Percentiles rank a stretch among this genome's conserved stretches.
These are phyloP conservation scores for Fusarium sp. DNA, from an alignment of 2,329 filamentous ascomycete genomes.

Conservation along the genomic window DNA sequence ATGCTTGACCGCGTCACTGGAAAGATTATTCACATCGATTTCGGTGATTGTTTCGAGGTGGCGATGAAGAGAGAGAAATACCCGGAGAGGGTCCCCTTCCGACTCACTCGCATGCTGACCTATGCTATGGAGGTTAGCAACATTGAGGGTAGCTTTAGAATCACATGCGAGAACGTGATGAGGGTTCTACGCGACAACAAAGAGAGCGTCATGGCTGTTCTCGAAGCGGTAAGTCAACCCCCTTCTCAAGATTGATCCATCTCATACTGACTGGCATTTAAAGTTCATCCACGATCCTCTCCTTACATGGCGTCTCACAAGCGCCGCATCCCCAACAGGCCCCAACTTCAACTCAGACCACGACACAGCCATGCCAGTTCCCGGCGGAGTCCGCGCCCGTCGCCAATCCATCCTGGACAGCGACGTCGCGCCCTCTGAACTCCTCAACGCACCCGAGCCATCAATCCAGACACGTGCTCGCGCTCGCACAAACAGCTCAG, in stretches of 20 bases:
- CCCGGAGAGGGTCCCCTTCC: constrained; percentile 96
- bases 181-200: constrained; percentile 95
- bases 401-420: constrained; percentile 76
- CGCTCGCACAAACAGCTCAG: constrained; percentile 69
- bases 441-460: constrained; percentile 61
- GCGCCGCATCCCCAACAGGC: constrained; percentile 69
- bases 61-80: constrained; percentile 99
- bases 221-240: constrained; percentile 85
- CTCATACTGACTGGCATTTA: not conserved
- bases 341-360: constrained; percentile 74
- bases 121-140: constrained; percentile 99
- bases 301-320: constrained; percentile 91
- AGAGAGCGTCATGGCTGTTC: constrained; percentile 96
- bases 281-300: constrained; percentile 99
- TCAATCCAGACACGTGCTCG: constrained; percentile 61
- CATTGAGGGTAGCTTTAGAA: constrained; percentile 97
- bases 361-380: constrained; percentile 62
- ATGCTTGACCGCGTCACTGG: constrained; percentile 97
- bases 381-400: constrained; percentile 63
- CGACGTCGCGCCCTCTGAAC: constrained; percentile 67
- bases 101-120: constrained; percentile 97
- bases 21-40: constrained; percentile 98
- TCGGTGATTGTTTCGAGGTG: constrained; percentile 99
- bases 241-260: not conserved
- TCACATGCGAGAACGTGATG: constrained; percentile 99